A percentile compares a stretch with the other conserved stretches of the same genome.
Conservation (phyloP, 345 rosid genomes). For the Erysimum cheiranthoides region DNA sequence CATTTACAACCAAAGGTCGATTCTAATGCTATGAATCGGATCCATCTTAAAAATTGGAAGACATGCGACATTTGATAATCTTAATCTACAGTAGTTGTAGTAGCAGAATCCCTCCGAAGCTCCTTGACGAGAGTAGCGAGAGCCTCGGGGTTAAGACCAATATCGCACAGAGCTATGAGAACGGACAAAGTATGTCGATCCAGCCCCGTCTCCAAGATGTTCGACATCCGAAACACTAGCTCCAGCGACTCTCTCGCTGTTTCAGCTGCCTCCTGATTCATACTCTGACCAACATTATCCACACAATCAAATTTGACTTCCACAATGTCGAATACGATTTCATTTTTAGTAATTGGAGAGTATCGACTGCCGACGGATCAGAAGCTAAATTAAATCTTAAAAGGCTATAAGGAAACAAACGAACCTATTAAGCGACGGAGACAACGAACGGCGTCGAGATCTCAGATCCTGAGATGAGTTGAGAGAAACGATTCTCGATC, state of each 20-base stretch:
- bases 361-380: not conserved
- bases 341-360: no score
- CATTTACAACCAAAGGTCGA: not conserved
- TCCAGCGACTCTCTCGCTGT: conserved; percentile 50
- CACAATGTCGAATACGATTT: not conserved
- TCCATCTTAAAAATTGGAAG: not conserved
- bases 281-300: not conserved
- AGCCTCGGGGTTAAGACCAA: conserved; percentile 54
- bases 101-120: conserved; percentile 26
- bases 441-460: not conserved
- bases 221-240: conserved; percentile 49
- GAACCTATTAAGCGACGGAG: conserved; percentile 15
- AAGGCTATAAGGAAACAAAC: not conserved
- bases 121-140: conserved; percentile 52
- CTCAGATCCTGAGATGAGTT: not conserved
- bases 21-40: not conserved
- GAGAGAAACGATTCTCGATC: not conserved
- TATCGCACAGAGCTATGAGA: conserved; percentile 50
- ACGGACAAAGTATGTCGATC: conserved; percentile 49
- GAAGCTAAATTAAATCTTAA: not conserved
- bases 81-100: not conserved
- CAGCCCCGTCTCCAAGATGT: conserved; percentile 46
- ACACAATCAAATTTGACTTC: not conserved
- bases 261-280: conserved; percentile 47
- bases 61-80: not conserved